A percentile compares a stretch with the other conserved stretches of the same genome.
phyloP scores from a whole-genome alignment of 1,139 yeast species.

The Pneumocystis jirovecii region DNA sequence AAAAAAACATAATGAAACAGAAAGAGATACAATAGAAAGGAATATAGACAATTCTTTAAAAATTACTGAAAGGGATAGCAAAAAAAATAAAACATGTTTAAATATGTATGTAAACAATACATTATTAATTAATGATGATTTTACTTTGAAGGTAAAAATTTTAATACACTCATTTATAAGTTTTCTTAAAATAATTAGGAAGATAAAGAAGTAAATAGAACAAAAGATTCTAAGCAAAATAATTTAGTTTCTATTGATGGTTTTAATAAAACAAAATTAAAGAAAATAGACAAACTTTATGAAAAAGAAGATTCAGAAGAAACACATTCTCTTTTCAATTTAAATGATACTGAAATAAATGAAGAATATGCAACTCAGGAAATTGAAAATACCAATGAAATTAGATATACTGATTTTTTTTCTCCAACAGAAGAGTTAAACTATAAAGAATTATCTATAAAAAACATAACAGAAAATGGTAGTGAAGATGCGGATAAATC shows the following conservation, averaged over 20 bases:
- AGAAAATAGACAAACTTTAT: constrained; percentile 9
- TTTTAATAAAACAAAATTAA: constrained; percentile 14
- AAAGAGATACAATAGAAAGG: not conserved
- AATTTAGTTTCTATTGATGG: constrained; percentile 10
- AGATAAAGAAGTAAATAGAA: constrained; percentile 16
- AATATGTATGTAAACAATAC: constrained; percentile 13
- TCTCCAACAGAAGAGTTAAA: constrained; percentile 21
- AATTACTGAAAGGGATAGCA: constrained; percentile 16
- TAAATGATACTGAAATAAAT: constrained; percentile 16
- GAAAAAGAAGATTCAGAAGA: constrained; percentile 1
- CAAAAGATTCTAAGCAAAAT: constrained; percentile 1
- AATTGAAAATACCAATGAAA: constrained; percentile 19
- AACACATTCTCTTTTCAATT: constrained; percentile 9
- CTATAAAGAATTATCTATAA: constrained; percentile 4
- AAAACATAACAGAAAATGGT: not conserved
- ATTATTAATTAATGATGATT: constrained; percentile 17
- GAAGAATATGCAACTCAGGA: constrained; percentile 15
- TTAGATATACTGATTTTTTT: constrained; percentile 28
- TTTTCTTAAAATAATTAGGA: constrained; percentile 19
- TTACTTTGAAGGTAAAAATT: constrained; percentile 17
- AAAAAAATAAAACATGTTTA: constrained; percentile 19
- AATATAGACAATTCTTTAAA: constrained; percentile 9
- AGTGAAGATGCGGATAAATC: constrained; percentile 9
- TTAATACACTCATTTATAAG: constrained; percentile 17
- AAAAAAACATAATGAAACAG: not conserved